Evolutionary conservation across 768 basidiomycete genomes (phyloP), one percentile per base, ranked within the genome.

Genomic region (Strobilomyces confusus): DNA sequence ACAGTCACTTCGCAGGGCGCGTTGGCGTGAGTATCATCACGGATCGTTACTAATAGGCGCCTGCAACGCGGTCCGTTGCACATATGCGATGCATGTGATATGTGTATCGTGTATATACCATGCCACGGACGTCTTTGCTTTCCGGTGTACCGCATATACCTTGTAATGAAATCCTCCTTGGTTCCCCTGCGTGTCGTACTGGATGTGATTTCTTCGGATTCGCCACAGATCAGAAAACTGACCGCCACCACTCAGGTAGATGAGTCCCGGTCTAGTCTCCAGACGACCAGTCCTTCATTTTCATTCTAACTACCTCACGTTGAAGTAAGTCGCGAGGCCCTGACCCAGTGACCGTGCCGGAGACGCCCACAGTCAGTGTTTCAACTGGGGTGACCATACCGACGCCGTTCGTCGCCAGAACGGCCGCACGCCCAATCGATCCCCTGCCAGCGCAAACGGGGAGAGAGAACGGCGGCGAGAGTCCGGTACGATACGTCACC

Each of bases 11-110:
- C 43, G 4, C 41, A 65, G 64, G 64, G 64, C 1, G 65, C 64
- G 2, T 52, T 65, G 57, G 64, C 64, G n/a, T 65, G 51, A 67
- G 22, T 32, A 22, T 38, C 32, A 14, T 25, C n/a, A 20, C 43
- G 4, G n/a, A 44, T 33, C 22, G 15, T 20, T n/a, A 15, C 33
- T n/a, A 7, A 19, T 9, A 15, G 19, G 23, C 14, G 30, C 37
- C 22, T 30, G 0, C 17, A 32, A 37, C n/a, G n/a, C 15, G 45
- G 30, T 43, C 23, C n/a, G 12, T 9, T 19, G 23, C n/a, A 30
- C 9, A 45, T 52, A 9, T 45, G 12, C 25, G 45, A 20, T 19
- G 37, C 29, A 29, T 29, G n/a, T n/a, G n/a, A n/a, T n/a, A n/a
- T 45, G 17, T 33, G 23, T 44, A 48, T 20, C 42, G 9, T 29